Conservation (phyloP, 2,329 filamentous ascomycete species). For the Parastagonospora nodorum region DNA sequence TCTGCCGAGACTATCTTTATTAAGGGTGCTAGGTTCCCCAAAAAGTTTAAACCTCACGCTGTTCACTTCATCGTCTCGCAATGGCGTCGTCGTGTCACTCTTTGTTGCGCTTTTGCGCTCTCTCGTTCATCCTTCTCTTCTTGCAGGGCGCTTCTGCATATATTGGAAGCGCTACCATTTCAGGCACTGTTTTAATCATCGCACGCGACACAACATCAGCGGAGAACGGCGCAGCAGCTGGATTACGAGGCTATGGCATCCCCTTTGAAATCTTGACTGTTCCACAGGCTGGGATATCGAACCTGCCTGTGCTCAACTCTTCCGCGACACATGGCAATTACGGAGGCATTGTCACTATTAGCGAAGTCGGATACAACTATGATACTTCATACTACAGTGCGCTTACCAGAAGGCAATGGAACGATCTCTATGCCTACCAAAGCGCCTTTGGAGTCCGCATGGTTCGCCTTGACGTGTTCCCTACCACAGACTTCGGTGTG, state of each 20-base stretch:
- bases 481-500: conserved; percentile 56
- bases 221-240: conserved; percentile 57
- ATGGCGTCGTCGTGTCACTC: conserved; percentile 33
- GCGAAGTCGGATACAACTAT: conserved; percentile 62
- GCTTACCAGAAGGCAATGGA: conserved; percentile 62
- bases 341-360: conserved; percentile 62
- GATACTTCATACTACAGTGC: conserved; percentile 56
- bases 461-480: conserved; percentile 65
- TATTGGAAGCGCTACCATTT: conserved; percentile 33
- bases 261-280: conserved; percentile 61
- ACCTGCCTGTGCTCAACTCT: conserved; percentile 59
- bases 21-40: conserved; percentile 33
- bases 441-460: conserved; percentile 62
- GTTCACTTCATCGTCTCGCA: conserved; percentile 19
- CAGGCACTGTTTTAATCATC: conserved; percentile 60
- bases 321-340: conserved; percentile 59
- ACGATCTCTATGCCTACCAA: conserved; percentile 62
- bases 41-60: conserved; percentile 22
- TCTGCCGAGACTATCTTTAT: conserved; percentile 40
- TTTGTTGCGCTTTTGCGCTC: conserved; percentile 29
- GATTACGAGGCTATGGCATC: conserved; percentile 66
- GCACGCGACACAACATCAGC: conserved; percentile 58
- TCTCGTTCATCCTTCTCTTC: conserved; percentile 29
- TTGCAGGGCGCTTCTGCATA: conserved; percentile 22
- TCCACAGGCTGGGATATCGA: conserved; percentile 55